phyloP scores from a whole-genome alignment of 352 stramenopile genomes.

The Globisporangium polare region DNA sequence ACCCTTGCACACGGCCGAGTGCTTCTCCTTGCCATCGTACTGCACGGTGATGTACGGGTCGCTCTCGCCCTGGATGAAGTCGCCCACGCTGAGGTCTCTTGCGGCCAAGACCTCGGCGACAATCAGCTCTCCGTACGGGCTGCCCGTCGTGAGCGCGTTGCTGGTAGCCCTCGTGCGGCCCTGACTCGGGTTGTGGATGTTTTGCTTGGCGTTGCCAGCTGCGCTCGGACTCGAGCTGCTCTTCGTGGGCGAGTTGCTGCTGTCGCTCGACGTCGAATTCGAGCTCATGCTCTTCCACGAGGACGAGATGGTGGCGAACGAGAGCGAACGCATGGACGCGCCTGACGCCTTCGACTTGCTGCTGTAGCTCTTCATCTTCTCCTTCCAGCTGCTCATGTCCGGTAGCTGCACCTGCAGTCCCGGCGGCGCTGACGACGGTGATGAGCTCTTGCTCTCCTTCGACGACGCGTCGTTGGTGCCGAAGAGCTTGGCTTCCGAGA shows the following conservation, averaged over 20 bases:
- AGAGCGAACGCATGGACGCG: conserved; percentile 37
- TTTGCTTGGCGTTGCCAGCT: conserved; percentile 32
- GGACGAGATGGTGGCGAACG: conserved; percentile 35
- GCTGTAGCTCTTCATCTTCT: conserved; percentile 40
- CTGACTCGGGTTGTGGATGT: conserved; percentile 45
- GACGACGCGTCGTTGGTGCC: conserved; percentile 7
- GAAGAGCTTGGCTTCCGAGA: conserved; percentile 28
- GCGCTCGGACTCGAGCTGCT: conserved; percentile 7
- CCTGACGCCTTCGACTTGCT: conserved; percentile 17
- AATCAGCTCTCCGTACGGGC: conserved; percentile 62
- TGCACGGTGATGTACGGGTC: conserved; percentile 46
- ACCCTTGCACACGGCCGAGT: conserved; percentile 25
- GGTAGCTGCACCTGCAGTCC: conserved; percentile 23
- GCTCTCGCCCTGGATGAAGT: conserved; percentile 35
- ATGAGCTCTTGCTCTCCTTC: conserved; percentile 5
- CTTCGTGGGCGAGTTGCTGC: conserved; percentile 8
- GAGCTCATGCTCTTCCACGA: conserved; percentile 44
- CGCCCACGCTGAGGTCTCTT: conserved; percentile 35
- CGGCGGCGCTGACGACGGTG: conserved; percentile 10
- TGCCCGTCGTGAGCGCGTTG: conserved; percentile 31
- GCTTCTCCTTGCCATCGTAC: conserved; percentile 32
- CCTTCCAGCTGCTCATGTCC: conserved; percentile 40
- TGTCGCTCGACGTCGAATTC: conserved; percentile 12
- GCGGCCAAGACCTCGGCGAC: conserved; percentile 61
- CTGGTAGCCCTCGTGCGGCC: conserved; percentile 11